Percentiles rank a stretch among this genome's conserved stretches.
Conservation (phyloP, 1,284 basidiomycete species). For the Ustilago bromivora region DNA sequence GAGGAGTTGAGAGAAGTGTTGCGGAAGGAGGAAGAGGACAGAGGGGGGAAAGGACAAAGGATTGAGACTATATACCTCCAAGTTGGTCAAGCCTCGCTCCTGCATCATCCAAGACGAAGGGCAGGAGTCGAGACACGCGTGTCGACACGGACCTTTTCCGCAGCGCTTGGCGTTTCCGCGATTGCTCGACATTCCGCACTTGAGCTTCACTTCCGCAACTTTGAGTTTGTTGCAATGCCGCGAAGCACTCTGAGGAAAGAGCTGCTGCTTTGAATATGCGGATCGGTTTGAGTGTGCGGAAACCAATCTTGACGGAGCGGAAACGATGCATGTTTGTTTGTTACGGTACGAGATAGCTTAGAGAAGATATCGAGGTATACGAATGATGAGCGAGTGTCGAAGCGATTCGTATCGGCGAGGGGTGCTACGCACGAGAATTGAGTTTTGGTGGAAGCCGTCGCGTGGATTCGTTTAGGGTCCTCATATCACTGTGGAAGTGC, state of each 20-base stretch:
- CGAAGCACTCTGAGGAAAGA: neutral
- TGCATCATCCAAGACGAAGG: neutral
- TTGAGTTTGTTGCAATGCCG: neutral
- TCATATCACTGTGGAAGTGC: too few relatives aligned
- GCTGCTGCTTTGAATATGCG: neutral
- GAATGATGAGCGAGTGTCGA: too few relatives aligned
- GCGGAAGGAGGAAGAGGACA: neutral
- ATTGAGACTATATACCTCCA: slow-evolving; percentile 11
- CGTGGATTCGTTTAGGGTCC: too few relatives aligned
- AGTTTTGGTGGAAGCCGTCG: too few relatives aligned
- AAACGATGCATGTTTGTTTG: neutral
- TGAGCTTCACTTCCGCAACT: neutral
- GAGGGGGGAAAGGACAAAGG: neutral
- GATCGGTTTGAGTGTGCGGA: too few relatives aligned
- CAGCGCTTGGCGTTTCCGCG: slow-evolving; percentile 2
- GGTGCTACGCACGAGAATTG: too few relatives aligned
- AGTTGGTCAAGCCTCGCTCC: neutral
- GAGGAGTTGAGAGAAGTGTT: neutral
- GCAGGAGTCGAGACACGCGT: neutral
- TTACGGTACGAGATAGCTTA: too few relatives aligned
- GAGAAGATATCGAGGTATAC: too few relatives aligned
- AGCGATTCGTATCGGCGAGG: too few relatives aligned
- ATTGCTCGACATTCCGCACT: neutral
- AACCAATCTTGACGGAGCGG: too few relatives aligned
- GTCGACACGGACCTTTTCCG: slow-evolving; percentile 4